A percentile compares a stretch with the other conserved stretches of the same genome.
These are phyloP conservation scores for Yamadazyma sp. DNA, from an alignment of 1,139 yeast genomes.

Conservation along the genomic window DNA sequence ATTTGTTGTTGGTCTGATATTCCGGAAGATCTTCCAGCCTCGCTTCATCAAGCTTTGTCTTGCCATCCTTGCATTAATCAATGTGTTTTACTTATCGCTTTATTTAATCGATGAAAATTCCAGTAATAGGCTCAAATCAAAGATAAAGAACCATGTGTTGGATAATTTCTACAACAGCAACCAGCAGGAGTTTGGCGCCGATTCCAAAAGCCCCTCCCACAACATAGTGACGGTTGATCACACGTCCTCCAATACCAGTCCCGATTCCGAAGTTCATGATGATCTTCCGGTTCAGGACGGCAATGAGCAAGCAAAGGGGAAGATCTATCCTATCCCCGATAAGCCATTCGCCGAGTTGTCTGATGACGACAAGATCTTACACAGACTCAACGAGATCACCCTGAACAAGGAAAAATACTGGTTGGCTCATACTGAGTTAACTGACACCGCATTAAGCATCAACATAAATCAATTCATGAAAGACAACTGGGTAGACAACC, in stretches of 20 bases:
- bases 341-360: slow-evolving; percentile 18
- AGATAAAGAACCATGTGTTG: slow-evolving; percentile 16
- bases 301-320: slow-evolving; percentile 4
- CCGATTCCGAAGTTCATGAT: slow-evolving; percentile 10
- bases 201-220: slow-evolving; percentile 4
- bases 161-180: slow-evolving; percentile 10
- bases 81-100: slow-evolving; percentile 20
- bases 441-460: slow-evolving; percentile 23
- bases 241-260: slow-evolving; percentile 5
- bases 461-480: slow-evolving; percentile 21
- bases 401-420: slow-evolving; percentile 22
- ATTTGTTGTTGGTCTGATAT: slow-evolving; percentile 10
- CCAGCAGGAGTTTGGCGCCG: neutral
- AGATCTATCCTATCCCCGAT: slow-evolving; percentile 17
- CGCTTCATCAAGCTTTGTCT: slow-evolving; percentile 20
- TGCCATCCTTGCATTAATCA: slow-evolving; percentile 20
- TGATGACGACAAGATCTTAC: slow-evolving; percentile 20
- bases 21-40: slow-evolving; percentile 16
- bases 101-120: slow-evolving; percentile 19
- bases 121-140: slow-evolving; percentile 11
- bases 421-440: slow-evolving; percentile 29
- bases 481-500: slow-evolving; percentile 19
- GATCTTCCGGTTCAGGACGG: slow-evolving; percentile 9
- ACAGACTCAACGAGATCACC: slow-evolving; percentile 21
- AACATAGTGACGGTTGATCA: slow-evolving; percentile 7